Percentiles rank a stretch among this genome's conserved stretches.
These are phyloP conservation scores for Chaetomium globosum DNA, from an alignment of 2,329 filamentous ascomycete genomes.

Conservation along the genomic window DNA sequence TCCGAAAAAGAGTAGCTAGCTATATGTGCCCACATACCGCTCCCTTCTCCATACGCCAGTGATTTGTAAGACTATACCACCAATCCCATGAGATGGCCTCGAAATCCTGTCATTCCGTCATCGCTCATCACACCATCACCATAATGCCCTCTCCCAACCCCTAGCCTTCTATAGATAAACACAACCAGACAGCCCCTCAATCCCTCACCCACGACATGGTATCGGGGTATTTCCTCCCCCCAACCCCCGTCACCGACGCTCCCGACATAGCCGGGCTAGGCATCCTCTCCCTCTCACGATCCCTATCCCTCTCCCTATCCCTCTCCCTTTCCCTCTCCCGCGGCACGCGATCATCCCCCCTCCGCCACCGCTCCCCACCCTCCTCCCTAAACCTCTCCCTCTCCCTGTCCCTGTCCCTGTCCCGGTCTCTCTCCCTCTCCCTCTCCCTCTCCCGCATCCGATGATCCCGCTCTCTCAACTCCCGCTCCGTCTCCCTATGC, in stretches of 20 bases:
- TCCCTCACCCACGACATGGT: conserved; percentile 36
- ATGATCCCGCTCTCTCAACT: not conserved
- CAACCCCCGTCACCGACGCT: conserved; percentile 40
- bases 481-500: conserved; percentile 3
- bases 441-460: conserved; percentile 16
- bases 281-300: conserved; percentile 41
- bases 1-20: not conserved
- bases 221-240: conserved; percentile 46
- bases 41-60: not conserved
- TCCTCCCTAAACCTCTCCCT: conserved; percentile 37
- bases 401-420: conserved; percentile 43
- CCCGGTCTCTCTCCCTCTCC: conserved; percentile 20
- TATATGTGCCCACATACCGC: not conserved
- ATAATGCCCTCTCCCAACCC: too few species aligned
- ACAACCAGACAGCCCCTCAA: not conserved
- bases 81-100: not conserved
- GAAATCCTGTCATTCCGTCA: not conserved
- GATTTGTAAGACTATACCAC: not conserved
- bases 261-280: conserved; percentile 43
- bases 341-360: conserved; percentile 18
- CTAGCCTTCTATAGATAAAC: not conserved
- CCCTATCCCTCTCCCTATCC: conserved; percentile 45
- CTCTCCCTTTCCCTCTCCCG: conserved; percentile 40
- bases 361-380: conserved; percentile 15
- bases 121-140: conserved; percentile 2